Evolutionary conservation across 2,329 filamentous ascomycete species (phyloP), one percentile per base, ranked within the genome.

Genomic region (Sporothrix luriei): DNA sequence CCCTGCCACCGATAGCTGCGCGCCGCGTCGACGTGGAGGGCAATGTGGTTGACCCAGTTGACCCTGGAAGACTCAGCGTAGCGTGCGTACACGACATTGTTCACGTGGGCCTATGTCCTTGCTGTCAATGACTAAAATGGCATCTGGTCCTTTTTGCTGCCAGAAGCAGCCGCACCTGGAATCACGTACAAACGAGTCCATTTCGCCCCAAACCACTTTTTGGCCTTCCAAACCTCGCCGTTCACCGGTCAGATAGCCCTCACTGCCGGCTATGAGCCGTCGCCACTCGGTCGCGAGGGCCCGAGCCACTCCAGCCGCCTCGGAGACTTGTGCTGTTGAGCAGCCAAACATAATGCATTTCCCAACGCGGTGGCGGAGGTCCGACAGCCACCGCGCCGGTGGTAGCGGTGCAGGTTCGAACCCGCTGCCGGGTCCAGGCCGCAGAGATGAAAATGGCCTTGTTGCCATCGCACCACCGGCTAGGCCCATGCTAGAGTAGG

Each of bases 1-100:
- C 90, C 85, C 16, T 80, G 78, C 93, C 93, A 97, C 71, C 86
- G 81, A 54, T 82, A 78, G 69, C 82, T 82, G 73, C 94, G 84
- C 40, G 79, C 78, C 0, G 87, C 86, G 74, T 93, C 88, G 61
- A 88, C 81, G 71, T 87, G 80, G 2, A 83, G 80, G 4, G 88
- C 90, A 74, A 92, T 90, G 75, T 93, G 90, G 69, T 84, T 83
- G 33, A 89, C 84, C 90, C 91, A 97, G 75, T 93, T 92, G 43
- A 94, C 86, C 48, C 94, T 86, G 4, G 89, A 89, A 6, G 90
- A 90, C 78, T 97, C 94, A 48, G 93, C 93, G 78, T 92, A 97
- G 72, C 91, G 87, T 74, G 91, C 89, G 78, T 97, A 97, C 73
- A 87, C 87, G 72, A 94, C 89, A 75, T 97, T 97, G 78, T 97